A percentile compares a stretch with the other conserved stretches of the same genome.
Evolutionary conservation across 768 basidiomycete species (phyloP).

Genomic region (Auricularia sp.): DNA sequence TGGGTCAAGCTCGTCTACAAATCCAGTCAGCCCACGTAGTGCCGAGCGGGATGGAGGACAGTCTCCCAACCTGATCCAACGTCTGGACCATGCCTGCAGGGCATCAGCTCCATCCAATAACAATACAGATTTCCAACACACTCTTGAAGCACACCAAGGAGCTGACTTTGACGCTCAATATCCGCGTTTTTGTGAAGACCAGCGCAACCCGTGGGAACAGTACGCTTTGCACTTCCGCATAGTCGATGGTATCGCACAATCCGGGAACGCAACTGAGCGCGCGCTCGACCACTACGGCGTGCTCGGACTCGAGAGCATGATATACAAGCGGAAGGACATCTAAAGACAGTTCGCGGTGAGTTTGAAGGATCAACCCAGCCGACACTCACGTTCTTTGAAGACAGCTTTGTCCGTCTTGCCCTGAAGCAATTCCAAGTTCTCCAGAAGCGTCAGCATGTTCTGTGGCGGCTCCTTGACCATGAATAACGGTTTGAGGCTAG

Average conservation of each 20-base stretch:
- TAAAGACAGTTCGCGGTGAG: constrained; percentile 20
- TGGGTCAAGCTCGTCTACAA: constrained; percentile 69
- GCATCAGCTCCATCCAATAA: background rate
- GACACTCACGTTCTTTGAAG: constrained; percentile 68
- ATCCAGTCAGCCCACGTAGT: constrained; percentile 17
- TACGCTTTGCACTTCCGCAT: constrained; percentile 85
- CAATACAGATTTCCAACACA: background rate
- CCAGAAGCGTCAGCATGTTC: constrained; percentile 89
- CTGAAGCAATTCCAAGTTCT: constrained; percentile 80
- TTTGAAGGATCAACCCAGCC: no score
- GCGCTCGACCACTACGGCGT: constrained; percentile 83
- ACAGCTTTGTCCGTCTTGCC: constrained; percentile 78
- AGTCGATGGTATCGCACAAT: constrained; percentile 89
- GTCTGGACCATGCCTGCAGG: constrained; percentile 66
- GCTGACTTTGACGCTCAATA: constrained; percentile 85
- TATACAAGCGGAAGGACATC: constrained; percentile 96
- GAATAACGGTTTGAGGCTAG: constrained; percentile 85
- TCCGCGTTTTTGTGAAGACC: constrained; percentile 86
- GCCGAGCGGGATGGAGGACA: constrained; percentile 25
- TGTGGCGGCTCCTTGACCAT: constrained; percentile 89
- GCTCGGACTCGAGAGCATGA: constrained; percentile 92
- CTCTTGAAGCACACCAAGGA: constrained; percentile 62
- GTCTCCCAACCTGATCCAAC: constrained; percentile 49
- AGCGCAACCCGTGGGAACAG: constrained; percentile 90
- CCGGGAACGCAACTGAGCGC: constrained; percentile 76